These are phyloP conservation scores for Pseudogymnoascus sp. DNA, from an alignment of 2,329 filamentous ascomycete genomes.

Conservation along the genomic window DNA sequence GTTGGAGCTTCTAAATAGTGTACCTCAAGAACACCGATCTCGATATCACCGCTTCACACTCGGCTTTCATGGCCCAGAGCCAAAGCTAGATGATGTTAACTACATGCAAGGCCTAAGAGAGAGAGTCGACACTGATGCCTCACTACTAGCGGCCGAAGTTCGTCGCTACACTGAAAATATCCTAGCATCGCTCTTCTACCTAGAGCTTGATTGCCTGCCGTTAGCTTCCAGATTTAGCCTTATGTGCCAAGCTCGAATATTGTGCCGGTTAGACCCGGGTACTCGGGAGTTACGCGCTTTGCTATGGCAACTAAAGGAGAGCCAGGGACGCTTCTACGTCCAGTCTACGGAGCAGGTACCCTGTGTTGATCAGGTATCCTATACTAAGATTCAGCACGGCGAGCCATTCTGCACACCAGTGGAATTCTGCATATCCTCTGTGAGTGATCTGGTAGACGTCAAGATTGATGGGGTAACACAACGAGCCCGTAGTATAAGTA, in stretches of 20 bases:
- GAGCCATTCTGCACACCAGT: no score
- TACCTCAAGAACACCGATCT: not conserved
- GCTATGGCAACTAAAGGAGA: not conserved
- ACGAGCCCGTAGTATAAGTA: no score
- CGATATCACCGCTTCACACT: conserved; percentile 11
- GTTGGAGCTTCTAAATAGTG: conserved; percentile 10
- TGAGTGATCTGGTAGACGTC: no score
- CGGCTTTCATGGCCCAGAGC: conserved; percentile 10
- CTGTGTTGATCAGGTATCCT: no score
- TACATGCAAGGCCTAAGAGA: not conserved
- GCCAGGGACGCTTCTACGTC: no score
- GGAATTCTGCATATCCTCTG: no score
- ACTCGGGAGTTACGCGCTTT: not conserved
- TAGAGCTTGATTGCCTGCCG: conserved; percentile 8
- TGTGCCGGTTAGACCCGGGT: not conserved
- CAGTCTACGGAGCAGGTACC: no score
- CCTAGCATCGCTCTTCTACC: conserved; percentile 11
- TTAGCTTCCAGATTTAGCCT: not conserved
- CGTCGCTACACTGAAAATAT: conserved; percentile 11
- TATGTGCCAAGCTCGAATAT: not conserved
- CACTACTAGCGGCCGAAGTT: not conserved
- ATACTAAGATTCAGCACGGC: no score
- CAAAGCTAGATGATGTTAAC: conserved; percentile 11
- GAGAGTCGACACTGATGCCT: not conserved
- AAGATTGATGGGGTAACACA: no score